Conservation (phyloP, 495 filamentous ascomycete species). For the Neurospora sp. region DNA sequence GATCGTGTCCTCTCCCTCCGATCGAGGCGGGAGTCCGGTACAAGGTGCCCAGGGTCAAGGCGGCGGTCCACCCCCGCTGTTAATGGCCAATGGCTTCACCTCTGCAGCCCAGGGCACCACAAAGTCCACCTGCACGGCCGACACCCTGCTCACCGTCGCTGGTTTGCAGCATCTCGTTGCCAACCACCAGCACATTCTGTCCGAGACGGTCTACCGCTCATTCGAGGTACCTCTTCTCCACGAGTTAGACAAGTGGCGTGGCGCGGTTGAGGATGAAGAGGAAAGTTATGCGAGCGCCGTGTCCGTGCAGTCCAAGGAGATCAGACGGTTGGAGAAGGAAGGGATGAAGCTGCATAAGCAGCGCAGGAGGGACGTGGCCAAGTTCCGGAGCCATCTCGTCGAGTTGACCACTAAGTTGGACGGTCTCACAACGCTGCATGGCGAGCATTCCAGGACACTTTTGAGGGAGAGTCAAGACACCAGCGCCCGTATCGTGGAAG, state of each 20-base stretch:
- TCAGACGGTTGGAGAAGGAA: constrained; percentile 49
- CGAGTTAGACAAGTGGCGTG: constrained; percentile 51
- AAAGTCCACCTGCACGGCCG: constrained; percentile 47
- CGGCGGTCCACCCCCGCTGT: constrained; percentile 3
- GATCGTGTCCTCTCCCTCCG: constrained; percentile 6
- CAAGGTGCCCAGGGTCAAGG: neutral
- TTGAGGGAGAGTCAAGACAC: constrained; percentile 49
- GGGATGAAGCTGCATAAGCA: constrained; percentile 47
- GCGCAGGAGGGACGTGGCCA: constrained; percentile 40
- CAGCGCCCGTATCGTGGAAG: constrained; percentile 45
- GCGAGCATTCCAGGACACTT: constrained; percentile 43
- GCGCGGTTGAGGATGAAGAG: constrained; percentile 48
- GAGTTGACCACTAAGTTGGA: constrained; percentile 50
- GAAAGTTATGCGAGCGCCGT: constrained; percentile 44
- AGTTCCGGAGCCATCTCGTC: constrained; percentile 45
- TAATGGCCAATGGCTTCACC: constrained; percentile 33
- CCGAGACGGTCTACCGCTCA: constrained; percentile 51
- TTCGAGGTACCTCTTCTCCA: constrained; percentile 57
- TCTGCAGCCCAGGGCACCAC: constrained; percentile 15
- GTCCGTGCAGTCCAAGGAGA: constrained; percentile 40
- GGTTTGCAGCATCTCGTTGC: constrained; percentile 56
- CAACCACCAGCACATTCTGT: constrained; percentile 55
- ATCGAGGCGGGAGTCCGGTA: neutral
- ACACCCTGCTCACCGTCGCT: constrained; percentile 45
- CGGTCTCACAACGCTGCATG: constrained; percentile 47